phyloP scores from a whole-genome alignment of 495 filamentous ascomycete species.

The Penicillium cosmopolitanum region DNA sequence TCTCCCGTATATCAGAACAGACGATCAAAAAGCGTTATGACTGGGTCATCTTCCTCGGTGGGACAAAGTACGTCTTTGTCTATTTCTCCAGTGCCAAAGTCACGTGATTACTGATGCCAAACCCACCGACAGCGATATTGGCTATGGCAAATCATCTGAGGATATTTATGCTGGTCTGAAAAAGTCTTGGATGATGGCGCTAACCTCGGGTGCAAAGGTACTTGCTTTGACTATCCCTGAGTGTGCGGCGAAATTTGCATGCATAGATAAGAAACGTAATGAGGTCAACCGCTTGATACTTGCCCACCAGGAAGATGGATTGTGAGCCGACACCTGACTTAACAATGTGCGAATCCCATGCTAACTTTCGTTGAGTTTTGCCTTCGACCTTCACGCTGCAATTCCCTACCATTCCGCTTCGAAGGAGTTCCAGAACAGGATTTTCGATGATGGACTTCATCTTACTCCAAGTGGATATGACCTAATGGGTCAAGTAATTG shows the following conservation, averaged over 20 bases:
- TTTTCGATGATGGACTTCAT: conserved; percentile 68
- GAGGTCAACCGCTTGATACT: conserved; percentile 57
- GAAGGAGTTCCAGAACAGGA: conserved; percentile 41
- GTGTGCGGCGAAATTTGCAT: conserved; percentile 28
- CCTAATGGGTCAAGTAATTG: conserved; percentile 55
- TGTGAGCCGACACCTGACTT: conserved; percentile 39
- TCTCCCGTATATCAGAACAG: conserved; percentile 45
- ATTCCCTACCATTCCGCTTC: conserved; percentile 56
- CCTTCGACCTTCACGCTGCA: conserved; percentile 55
- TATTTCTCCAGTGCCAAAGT: conserved; percentile 12
- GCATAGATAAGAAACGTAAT: conserved; percentile 41
- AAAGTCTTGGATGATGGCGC: conserved; percentile 49
- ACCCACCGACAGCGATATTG: conserved; percentile 45
- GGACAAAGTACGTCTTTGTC: conserved; percentile 54
- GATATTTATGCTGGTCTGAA: conserved; percentile 47
- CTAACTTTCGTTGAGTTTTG: conserved; percentile 30
- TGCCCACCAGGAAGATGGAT: conserved; percentile 43
- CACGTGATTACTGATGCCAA: background rate
- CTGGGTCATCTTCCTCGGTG: conserved; percentile 55
- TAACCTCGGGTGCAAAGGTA: conserved; percentile 52
- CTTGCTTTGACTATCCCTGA: conserved; percentile 66
- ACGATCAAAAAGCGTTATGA: conserved; percentile 40
- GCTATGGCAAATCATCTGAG: conserved; percentile 29
- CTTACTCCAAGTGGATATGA: conserved; percentile 62
- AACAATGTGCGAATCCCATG: background rate